A percentile compares a stretch with the other conserved stretches of the same genome.
phyloP scores from a whole-genome alignment of 1,139 yeast genomes.

The Yamadazyma epiphylla region DNA sequence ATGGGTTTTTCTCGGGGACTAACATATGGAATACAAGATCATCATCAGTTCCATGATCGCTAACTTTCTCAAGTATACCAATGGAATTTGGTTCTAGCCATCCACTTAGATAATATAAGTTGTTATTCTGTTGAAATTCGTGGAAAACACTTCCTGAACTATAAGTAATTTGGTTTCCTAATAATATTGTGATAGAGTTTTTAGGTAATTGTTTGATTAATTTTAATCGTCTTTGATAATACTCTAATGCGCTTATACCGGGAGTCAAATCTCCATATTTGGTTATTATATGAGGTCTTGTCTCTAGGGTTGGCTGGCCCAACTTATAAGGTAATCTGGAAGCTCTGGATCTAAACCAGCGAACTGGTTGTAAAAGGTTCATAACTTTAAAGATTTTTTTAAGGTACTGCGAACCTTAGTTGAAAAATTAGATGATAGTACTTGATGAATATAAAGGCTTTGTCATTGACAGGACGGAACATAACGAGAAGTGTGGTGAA shows the following conservation, averaged over 20 bases:
- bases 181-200: slow-evolving; percentile 66
- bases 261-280: slow-evolving; percentile 81
- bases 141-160: slow-evolving; percentile 90
- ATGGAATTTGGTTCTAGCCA: slow-evolving; percentile 92
- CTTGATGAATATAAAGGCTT: slow-evolving; percentile 22
- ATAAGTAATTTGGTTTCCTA: slow-evolving; percentile 69
- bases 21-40: slow-evolving; percentile 68
- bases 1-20: slow-evolving; percentile 79
- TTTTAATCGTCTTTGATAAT: slow-evolving; percentile 61
- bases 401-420: too few species aligned
- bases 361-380: not conserved
- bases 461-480: slow-evolving; percentile 10
- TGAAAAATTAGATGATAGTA: slow-evolving; percentile 8
- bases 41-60: slow-evolving; percentile 43
- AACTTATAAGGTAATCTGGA: slow-evolving; percentile 31
- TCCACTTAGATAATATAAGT: slow-evolving; percentile 82
- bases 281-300: slow-evolving; percentile 71
- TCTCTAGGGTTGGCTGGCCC: slow-evolving; percentile 87
- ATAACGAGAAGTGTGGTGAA: slow-evolving; percentile 3
- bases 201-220: slow-evolving; percentile 58
- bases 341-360: slow-evolving; percentile 12
- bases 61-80: slow-evolving; percentile 61
- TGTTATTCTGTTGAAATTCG: slow-evolving; percentile 89
- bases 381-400: too few species aligned
- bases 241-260: slow-evolving; percentile 81